phyloP scores from a whole-genome alignment of 2,329 filamentous ascomycete genomes.

The Aureobasidium lini region DNA sequence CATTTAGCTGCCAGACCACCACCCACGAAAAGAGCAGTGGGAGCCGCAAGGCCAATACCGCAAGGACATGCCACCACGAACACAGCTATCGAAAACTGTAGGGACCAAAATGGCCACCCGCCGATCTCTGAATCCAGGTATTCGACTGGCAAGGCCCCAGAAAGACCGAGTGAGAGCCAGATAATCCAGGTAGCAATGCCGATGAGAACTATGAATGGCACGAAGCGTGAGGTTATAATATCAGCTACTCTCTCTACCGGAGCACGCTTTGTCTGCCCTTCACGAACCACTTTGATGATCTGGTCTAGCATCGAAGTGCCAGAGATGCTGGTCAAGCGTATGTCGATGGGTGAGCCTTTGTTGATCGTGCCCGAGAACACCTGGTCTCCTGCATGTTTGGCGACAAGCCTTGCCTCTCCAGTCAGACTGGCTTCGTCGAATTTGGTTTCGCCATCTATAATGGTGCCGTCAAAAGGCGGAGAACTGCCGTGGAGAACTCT shows the following conservation, averaged over 20 bases:
- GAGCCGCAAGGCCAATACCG: conserved; percentile 74
- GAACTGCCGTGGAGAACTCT: conserved; percentile 71
- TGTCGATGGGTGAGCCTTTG: conserved; percentile 54
- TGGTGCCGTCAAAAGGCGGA: conserved; percentile 70
- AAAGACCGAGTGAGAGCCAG: conserved; percentile 60
- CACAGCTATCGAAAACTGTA: conserved; percentile 78
- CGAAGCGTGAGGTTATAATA: conserved; percentile 66
- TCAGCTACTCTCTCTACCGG: conserved; percentile 71
- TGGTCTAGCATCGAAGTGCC: conserved; percentile 72
- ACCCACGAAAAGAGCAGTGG: conserved; percentile 76
- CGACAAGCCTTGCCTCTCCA: conserved; percentile 62
- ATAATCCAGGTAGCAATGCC: conserved; percentile 64
- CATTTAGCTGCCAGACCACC: conserved; percentile 70
- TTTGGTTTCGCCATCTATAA: conserved; percentile 50
- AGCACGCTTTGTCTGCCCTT: conserved; percentile 68
- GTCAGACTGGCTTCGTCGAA: conserved; percentile 93
- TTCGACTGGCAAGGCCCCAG: conserved; percentile 48
- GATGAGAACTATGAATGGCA: conserved; percentile 62
- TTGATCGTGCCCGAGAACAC: conserved; percentile 72
- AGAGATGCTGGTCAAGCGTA: conserved; percentile 56
- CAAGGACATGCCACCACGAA: conserved; percentile 85
- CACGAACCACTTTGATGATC: conserved; percentile 68
- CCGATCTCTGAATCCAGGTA: conserved; percentile 50
- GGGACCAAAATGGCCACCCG: conserved; percentile 65
- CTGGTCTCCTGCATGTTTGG: conserved; percentile 54